Evolutionary conservation across 257 asterid genomes (phyloP), one percentile per base, ranked within the genome.

Genomic region (Mentha longifolia): DNA sequence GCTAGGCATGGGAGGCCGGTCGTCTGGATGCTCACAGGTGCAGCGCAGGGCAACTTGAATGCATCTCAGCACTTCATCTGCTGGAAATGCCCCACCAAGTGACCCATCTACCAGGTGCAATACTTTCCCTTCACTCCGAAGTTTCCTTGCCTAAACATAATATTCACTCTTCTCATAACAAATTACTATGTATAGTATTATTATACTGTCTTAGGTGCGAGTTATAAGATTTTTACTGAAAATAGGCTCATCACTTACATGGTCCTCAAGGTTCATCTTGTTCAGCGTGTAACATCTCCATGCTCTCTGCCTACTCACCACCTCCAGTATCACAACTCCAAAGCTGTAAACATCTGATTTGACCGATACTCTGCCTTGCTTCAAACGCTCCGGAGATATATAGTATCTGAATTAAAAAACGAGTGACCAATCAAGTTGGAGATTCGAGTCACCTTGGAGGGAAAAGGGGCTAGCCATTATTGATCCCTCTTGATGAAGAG

Each of bases 331-430:
- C 51, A 50, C 20, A 11, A 78, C 42, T 61, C 82, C 82, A 16
- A 73, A 78, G 66, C 73, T 35, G 17, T 43, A 78, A 47, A 78
- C 72, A 56, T 68, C 70, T 17, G 76, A 54, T 31, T 73, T 74
- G n/a, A 35, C 37, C 22, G 82, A 78, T n/a, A 52, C 16, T 55
- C 6, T 25, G 4, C 78, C 72, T 0, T 22, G 7, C 45, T 20
- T 10, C 2, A 15, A 9, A 22, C 61, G 67, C 62, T 74, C 82
- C 11, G 82, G 82, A 46, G 79, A 60, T 22, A 67, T 72, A 37
- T 54, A 72, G 64, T 39, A 66, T 9, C 82, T 78, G 65, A 30
- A 22, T n/a, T n/a, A 22, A 33, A 33, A 33, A 33, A 33, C 37
- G 37, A 22, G 25, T 22, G 25, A 22, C 25, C 25, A 22, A 22